Conservation (phyloP, 805 yeast genomes). For the Pichia cephalocereana region DNA sequence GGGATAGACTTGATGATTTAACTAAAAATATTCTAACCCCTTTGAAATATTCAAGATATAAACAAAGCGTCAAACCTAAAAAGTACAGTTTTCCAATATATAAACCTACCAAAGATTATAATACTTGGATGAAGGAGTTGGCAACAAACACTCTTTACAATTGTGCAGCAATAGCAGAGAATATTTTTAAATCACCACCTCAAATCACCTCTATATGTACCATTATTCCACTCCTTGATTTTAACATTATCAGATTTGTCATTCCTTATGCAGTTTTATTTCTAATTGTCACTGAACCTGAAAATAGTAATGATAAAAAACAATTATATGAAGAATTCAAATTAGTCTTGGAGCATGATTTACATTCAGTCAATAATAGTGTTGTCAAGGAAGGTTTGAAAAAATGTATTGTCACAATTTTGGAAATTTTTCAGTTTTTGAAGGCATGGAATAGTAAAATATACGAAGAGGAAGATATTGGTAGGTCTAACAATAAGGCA, state of each 20-base stretch:
- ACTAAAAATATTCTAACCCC: constrained; percentile 72
- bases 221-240: constrained; percentile 33
- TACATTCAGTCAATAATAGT: constrained; percentile 38
- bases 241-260: constrained; percentile 57
- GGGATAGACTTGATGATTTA: constrained; percentile 57
- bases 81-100: constrained; percentile 57
- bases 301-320: constrained; percentile 29
- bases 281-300: constrained; percentile 31
- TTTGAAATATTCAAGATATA: constrained; percentile 58
- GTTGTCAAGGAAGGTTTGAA: constrained; percentile 48
- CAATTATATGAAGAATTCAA: constrained; percentile 52
- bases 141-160: constrained; percentile 57
- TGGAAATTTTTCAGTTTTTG: constrained; percentile 74
- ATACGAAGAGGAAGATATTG: constrained; percentile 23
- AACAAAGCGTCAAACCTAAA: constrained; percentile 37
- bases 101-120: constrained; percentile 43
- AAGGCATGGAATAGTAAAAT: constrained; percentile 58
- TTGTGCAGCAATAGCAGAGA: constrained; percentile 16
- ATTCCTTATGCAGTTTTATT: constrained; percentile 71
- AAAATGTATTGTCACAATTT: constrained; percentile 62
- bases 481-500: constrained; percentile 1
- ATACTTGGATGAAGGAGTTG: constrained; percentile 64
- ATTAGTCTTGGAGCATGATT: constrained; percentile 42
- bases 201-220: constrained; percentile 2
- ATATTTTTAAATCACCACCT: constrained; percentile 1